Evolutionary conservation across 169 alveolate species (phyloP), one percentile per base, ranked within the genome.

Genomic region (Plasmodium coatneyi): DNA sequence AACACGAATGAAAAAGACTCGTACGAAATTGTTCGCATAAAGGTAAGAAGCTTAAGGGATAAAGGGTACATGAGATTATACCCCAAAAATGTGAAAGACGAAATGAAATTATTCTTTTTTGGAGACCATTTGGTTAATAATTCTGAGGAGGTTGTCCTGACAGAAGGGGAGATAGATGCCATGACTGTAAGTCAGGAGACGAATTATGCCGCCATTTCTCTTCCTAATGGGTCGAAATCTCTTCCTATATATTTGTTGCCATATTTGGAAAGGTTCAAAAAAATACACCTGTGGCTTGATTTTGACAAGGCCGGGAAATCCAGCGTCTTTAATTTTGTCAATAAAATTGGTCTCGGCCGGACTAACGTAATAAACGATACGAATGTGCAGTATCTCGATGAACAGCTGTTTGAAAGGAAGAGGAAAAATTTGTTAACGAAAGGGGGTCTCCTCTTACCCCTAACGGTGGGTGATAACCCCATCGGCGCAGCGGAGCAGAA

Each of bases 101-200:
- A 99, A 4, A 95, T 98, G 82, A 90, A 90, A 32, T 71, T 90
- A 36, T 90, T 90, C 82, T 90, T 90, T 70, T 98, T 98, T 92
- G 99, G 99, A 46, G 97, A 97, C 25, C 98, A 97, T 60, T 95
- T 97, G 46, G 87, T 98, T 34, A 89, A 92, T 25, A 72, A 93
- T 43, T 89, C 95, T 30, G 92, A 93, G 19, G 96, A 96, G 16
- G 66, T 98, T 12, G 98, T 98, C 14, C 84, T 98, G 0, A 98
- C 99, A n/a, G 99, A 98, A 95, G 99, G 99, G 28, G 99, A 98
- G 94, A 97, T 95, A 95, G 99, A 98, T 96, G 99, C 99, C 12
- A 98, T 98, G 99, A 97, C 98, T 34, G 99, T 98, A 22, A 92
- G 92, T 91, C 98, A 98, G 95, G 97, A 96, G 66, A 98, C 99